phyloP scores from a whole-genome alignment of 371 early-diverging fungal species.

The Rhizomucor pusillus region DNA sequence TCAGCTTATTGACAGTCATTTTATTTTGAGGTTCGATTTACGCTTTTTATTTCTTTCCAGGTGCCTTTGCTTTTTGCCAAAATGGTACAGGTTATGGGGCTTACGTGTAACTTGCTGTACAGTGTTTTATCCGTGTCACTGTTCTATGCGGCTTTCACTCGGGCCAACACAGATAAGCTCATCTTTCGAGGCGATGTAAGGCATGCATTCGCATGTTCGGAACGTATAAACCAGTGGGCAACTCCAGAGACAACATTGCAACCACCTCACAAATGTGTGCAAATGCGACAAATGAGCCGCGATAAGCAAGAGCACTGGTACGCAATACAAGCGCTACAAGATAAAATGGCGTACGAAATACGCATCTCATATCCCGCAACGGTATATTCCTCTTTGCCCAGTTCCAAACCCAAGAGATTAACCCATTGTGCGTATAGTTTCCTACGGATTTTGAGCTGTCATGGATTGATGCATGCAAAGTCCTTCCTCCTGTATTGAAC shows the following conservation, averaged over 20 bases:
- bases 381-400: constrained; percentile 12
- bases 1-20: too few species aligned
- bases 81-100: background rate
- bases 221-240: background rate
- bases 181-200: constrained; percentile 19
- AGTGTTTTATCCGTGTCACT: background rate
- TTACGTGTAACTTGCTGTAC: background rate
- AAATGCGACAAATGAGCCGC: constrained; percentile 11
- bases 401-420: background rate
- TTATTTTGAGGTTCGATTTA: too few species aligned
- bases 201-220: background rate
- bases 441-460: constrained; percentile 36
- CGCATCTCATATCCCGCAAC: constrained; percentile 45
- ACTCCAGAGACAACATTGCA: background rate
- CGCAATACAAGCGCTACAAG: constrained; percentile 12
- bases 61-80: too few species aligned
- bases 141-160: constrained; percentile 3
- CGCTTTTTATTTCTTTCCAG: too few species aligned
- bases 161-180: constrained; percentile 44
- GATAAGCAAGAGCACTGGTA: constrained; percentile 14
- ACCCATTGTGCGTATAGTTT: constrained; percentile 11
- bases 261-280: constrained; percentile 19
- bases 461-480: constrained; percentile 10
- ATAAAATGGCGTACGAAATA: constrained; percentile 26
- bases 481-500: background rate